phyloP scores from a whole-genome alignment of 345 rosid species.

The Arabidopsis thaliana region DNA sequence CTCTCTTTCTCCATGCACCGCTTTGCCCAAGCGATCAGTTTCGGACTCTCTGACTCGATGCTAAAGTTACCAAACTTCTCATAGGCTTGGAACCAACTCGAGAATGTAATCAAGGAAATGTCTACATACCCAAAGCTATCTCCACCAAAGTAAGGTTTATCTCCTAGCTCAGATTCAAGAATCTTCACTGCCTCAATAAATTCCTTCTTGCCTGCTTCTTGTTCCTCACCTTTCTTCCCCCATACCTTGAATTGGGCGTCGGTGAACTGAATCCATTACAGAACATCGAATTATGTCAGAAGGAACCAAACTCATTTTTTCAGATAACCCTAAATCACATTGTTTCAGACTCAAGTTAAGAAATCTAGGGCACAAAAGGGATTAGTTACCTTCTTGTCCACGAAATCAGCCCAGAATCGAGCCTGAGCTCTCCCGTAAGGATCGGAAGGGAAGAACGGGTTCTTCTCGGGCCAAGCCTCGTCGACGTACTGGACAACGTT shows the following conservation, averaged over 20 bases:
- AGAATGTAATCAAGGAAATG: constrained; percentile 33
- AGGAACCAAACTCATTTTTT: background rate
- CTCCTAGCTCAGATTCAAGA: constrained; percentile 44
- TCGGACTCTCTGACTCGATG: constrained; percentile 42
- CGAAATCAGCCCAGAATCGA: constrained; percentile 39
- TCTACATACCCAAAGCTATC: constrained; percentile 40
- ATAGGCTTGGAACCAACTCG: constrained; percentile 37
- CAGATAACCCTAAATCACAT: background rate
- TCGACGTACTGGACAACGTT: constrained; percentile 34
- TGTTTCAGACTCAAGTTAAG: background rate
- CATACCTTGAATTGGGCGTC: constrained; percentile 28
- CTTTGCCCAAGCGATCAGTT: constrained; percentile 40
- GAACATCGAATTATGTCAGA: background rate
- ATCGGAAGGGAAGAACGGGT: constrained; percentile 43
- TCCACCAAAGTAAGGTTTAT: constrained; percentile 42
- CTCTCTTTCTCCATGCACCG: constrained; percentile 43
- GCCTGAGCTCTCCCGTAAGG: constrained; percentile 41
- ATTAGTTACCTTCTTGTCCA: constrained; percentile 38
- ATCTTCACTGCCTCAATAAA: constrained; percentile 30
- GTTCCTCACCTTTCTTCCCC: constrained; percentile 38
- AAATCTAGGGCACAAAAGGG: constrained; percentile 10
- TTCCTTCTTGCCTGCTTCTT: constrained; percentile 31
- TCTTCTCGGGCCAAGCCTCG: constrained; percentile 43
- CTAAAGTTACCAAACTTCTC: constrained; percentile 41
- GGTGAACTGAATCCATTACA: constrained; percentile 8